Conservation (phyloP, 306 rosid species). For the Glycyrrhiza uralensis region DNA sequence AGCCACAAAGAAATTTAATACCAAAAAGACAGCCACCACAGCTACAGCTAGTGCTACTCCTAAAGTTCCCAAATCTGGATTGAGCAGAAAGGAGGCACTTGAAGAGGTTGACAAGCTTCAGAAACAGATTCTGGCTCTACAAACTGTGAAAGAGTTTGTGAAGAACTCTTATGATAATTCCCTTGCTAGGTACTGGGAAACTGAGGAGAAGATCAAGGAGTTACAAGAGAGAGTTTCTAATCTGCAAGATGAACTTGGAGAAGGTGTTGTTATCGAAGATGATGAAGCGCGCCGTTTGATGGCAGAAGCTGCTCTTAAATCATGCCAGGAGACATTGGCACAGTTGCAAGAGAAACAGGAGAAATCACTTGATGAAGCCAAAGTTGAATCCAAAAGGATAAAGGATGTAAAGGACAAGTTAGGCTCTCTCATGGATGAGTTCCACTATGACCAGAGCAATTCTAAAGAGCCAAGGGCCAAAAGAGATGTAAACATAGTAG, state of each 20-base stretch:
- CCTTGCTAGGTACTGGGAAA: constrained; percentile 62
- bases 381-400: constrained; percentile 53
- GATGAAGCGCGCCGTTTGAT: constrained; percentile 83
- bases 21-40: constrained; percentile 27
- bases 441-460: constrained; percentile 25
- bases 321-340: constrained; percentile 72
- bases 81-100: constrained; percentile 65
- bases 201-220: constrained; percentile 66
- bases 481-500: constrained; percentile 17
- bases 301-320: constrained; percentile 77
- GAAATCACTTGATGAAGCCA: constrained; percentile 58
- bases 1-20: constrained; percentile 44
- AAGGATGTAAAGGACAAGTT: constrained; percentile 50
- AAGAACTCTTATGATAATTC: constrained; percentile 76
- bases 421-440: constrained; percentile 49
- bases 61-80: constrained; percentile 59
- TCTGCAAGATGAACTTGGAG: constrained; percentile 86
- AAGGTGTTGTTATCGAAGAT: constrained; percentile 72
- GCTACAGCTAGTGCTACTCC: constrained; percentile 4
- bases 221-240: constrained; percentile 62
- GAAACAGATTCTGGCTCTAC: constrained; percentile 74
- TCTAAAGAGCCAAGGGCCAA: constrained; percentile 18
- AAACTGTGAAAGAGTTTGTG: constrained; percentile 87
- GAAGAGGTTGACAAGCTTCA: constrained; percentile 74
- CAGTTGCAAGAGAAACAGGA: constrained; percentile 63